Evolutionary conservation across 148 eudicot genomes (phyloP), one percentile per base, ranked within the genome.

Genomic region (Amaranthus palmeri): DNA sequence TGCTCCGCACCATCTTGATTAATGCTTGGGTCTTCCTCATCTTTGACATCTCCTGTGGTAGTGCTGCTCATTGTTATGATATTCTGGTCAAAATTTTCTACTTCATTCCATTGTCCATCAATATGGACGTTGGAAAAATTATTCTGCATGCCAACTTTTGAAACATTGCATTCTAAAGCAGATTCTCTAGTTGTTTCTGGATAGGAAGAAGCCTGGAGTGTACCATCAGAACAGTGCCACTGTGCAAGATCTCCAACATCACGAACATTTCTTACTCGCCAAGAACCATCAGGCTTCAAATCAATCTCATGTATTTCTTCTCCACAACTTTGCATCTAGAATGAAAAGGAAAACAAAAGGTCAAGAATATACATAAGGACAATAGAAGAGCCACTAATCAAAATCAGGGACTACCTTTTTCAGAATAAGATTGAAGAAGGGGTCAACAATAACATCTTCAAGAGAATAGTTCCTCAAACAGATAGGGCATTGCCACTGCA

Each of bases 401-500:
- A n/a, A 56, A 54, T 44, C 4, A 12, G 65, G 54, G n/a, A 72
- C 47, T 84, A 88, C 91, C 91, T 80, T 82, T 65, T 74, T 78
- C 45, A 80, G 58, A 68, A 88, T 83, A 66, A 71, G 77, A 79
- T 85, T 84, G 77, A 85, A 85, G 81, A 83, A 88, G 57, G 88
- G 91, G 78, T 88, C 91, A 77, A 88, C 71, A 68, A 72, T 79
- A 73, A 85, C 10, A 71, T 88, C 82, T 76, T 85, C 88, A 69
- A 85, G 72, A 58, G 82, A 81, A 73, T 83, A 85, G 83, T 88
- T 88, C 80, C 80, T 85, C 67, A 88, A 79, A 83, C 91, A 88
- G 67, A 84, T 82, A 48, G 91, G 91, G 68, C 91, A 88, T 57
- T 73, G 98, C 98, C 98, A 93, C 98, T 93, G 97, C 86, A 90